Evolutionary conservation across 805 yeast genomes (phyloP), one percentile per base, ranked within the genome.

Genomic region (Yamadazyma philogaea): DNA sequence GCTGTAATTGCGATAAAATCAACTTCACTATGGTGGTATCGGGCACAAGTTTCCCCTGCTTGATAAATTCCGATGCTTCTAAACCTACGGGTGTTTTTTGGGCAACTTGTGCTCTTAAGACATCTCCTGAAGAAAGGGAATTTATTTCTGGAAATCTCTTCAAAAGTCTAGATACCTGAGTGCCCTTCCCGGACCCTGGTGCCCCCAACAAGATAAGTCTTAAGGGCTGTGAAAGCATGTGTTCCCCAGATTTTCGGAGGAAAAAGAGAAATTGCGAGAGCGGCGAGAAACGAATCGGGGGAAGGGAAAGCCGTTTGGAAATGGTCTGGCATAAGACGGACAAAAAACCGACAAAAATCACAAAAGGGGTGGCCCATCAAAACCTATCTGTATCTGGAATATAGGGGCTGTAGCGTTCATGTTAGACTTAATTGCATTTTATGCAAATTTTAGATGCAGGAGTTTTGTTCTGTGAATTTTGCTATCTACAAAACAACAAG

Each of bases 141-240:
- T 71, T 59, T 17, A 90, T 61, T 4, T 57, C 53, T 1, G 84
- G 75, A 44, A 81, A 73, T 31, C 66, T 62, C 39, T 76, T 74
- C 45, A 83, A 59, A 4, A 90, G 67, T 45, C 81, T 72, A 2
- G 84, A 64, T 0, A 96, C 84, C 51, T 84, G 86, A 0, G 98
- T 90, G 1, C 97, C 97, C 59, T 90, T 90, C 1, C 98, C 98
- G 1, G 96, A 76, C 0, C 98, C 98, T 0, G 98, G 98, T 0
- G 97, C 96, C 3, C 97, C 97, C 19, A 91, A 66, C 7, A 90
- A 68, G 20, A 90, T 70, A 30, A 88, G 62, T 53, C 96, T 68
- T 14, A 84, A 58, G 1, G 90, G 82, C 12, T 21, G n/a, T 22
- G 17, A 17, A 21, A 27, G 34, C 32, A 38, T 38, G 22, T 12